Conservation (phyloP, 140 eudicot genomes). For the Stevia rebaudiana region DNA sequence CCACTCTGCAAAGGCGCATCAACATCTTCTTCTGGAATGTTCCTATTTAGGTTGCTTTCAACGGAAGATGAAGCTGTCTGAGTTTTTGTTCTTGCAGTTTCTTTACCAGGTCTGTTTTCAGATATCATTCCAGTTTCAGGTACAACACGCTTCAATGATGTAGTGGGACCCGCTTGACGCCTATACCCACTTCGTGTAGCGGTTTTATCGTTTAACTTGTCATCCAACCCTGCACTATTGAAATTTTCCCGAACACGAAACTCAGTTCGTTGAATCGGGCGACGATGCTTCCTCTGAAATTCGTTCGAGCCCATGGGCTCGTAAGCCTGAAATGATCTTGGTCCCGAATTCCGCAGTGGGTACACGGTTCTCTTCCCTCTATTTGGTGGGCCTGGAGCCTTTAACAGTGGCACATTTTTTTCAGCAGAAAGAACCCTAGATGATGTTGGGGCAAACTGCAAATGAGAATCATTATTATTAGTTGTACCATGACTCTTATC, state of each 20-base stretch:
- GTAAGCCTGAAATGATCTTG: constrained; percentile 40
- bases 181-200: constrained; percentile 51
- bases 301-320: constrained; percentile 44
- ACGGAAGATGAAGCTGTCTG: constrained; percentile 26
- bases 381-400: constrained; percentile 42
- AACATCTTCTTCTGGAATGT: constrained; percentile 62
- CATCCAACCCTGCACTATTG: constrained; percentile 37
- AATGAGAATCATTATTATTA: constrained; percentile 30
- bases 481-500: constrained; percentile 20
- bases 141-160: constrained; percentile 37
- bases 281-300: constrained; percentile 60
- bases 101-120: constrained; percentile 37
- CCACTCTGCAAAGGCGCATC: constrained; percentile 99
- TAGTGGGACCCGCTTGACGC: constrained; percentile 34
- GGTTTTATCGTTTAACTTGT: constrained; percentile 31
- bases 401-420: constrained; percentile 31
- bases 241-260: constrained; percentile 65
- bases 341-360: constrained; percentile 39
- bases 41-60: constrained; percentile 60
- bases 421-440: constrained; percentile 29
- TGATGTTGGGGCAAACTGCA: constrained; percentile 24
- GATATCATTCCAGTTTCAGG: constrained; percentile 39
- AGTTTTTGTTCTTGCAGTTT: constrained; percentile 28
- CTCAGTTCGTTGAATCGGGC: constrained; percentile 68
- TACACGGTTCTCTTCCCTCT: constrained; percentile 51